Base-by-base conservation (phyloP, 73 alveolate genomes). In the Paramecium sonneborni region DNA sequence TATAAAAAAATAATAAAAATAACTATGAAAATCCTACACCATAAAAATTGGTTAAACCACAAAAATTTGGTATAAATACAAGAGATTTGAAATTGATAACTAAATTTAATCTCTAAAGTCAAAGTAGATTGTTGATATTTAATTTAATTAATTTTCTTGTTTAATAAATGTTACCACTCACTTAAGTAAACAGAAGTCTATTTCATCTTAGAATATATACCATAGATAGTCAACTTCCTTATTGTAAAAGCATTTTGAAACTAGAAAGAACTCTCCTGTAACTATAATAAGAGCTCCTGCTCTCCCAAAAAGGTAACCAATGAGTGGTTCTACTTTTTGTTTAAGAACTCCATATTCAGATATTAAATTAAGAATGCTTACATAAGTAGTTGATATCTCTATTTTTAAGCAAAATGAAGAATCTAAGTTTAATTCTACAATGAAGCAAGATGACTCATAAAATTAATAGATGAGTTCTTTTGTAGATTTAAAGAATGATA, bases 241-340 rank as follows among this genome's bases (percentile, higher is more conserved):
- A 30, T 21, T 72, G 21, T 21, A 72, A 23, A 72, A 72, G 37
- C 55, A 72, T 72, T 72, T 72, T 38, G 86, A 72, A 37, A 35
- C 86, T 32, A 32, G 86, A 72, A 72, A 72, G 32, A 32, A 35
- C 15, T 72, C 86, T 41, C 86, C 86, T 72, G 67, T 38, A 10
- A 72, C 62, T 62, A 26, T 62, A 18, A 62, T 62, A 21, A 62
- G 84, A 62, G 84, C 84, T 30, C 84, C 84, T 30, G 84, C 84
- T 30, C 44, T 62, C 6, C 84, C 84, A 14, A 62, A 62, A 23
- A 62, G 20, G 24, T 62, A 62, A 32, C 43, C 84, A 3, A 26
- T 62, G 12, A 26, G 48, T 26, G 84, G 84, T 14, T 62, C 84
- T 30, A 8, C 39, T 30, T 30, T 62, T 15, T 26, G 39, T 12